These are phyloP conservation scores for Cyberlindnera suaveolens DNA, from an alignment of 805 yeast species.

Conservation along the genomic window DNA sequence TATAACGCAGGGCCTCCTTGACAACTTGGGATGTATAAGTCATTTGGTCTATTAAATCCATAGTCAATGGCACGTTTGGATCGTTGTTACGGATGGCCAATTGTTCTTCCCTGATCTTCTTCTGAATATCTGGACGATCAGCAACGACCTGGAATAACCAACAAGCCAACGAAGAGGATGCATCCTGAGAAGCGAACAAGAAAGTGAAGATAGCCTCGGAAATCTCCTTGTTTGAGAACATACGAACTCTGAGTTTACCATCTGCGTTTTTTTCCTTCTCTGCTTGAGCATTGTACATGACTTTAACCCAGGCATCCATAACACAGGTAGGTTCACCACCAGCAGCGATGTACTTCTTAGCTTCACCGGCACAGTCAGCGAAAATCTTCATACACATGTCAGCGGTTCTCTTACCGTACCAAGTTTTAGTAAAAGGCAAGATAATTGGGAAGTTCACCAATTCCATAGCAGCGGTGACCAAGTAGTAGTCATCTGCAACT, in stretches of 20 bases:
- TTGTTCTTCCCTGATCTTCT: slow-evolving; percentile 89
- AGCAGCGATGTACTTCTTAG: slow-evolving; percentile 70
- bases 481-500: slow-evolving; percentile 88
- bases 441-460: slow-evolving; percentile 97
- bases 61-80: slow-evolving; percentile 50
- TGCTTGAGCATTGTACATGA: slow-evolving; percentile 68
- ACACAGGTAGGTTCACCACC: slow-evolving; percentile 83
- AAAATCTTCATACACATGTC: slow-evolving; percentile 92
- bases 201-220: slow-evolving; percentile 96
- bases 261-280: slow-evolving; percentile 44
- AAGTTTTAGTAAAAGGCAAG: slow-evolving; percentile 91
- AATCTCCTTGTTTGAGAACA: slow-evolving; percentile 84
- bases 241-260: slow-evolving; percentile 61
- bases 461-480: slow-evolving; percentile 93
- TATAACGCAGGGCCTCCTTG: slow-evolving; percentile 84
- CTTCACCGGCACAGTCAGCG: slow-evolving; percentile 80
- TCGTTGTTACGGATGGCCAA: slow-evolving; percentile 74
- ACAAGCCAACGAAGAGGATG: slow-evolving; percentile 93
- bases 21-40: slow-evolving; percentile 84
- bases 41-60: slow-evolving; percentile 82
- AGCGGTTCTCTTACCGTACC: slow-evolving; percentile 94
- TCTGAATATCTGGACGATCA: slow-evolving; percentile 88
- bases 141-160: slow-evolving; percentile 97
- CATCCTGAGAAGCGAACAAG: slow-evolving; percentile 96
- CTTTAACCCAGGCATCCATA: slow-evolving; percentile 90